Conservation (phyloP, 345 rosid genomes). For the Gossypium anomalum region DNA sequence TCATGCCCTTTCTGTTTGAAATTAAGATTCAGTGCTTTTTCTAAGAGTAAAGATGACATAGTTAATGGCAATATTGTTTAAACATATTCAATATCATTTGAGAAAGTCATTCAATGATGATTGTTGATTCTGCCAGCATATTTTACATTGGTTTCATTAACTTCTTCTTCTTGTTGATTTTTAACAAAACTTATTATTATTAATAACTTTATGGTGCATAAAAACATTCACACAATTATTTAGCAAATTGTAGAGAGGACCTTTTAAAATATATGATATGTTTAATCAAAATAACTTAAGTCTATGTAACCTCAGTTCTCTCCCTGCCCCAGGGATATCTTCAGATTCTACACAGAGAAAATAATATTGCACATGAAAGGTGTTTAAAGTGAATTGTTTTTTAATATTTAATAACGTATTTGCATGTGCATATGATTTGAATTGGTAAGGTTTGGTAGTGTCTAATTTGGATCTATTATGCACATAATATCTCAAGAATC, state of each 20-base stretch:
- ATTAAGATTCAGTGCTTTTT: background rate
- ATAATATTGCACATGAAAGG: background rate
- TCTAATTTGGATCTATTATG: background rate
- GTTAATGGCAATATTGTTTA: background rate
- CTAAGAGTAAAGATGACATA: background rate
- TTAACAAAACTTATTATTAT: no score
- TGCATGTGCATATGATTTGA: background rate
- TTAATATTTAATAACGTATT: background rate
- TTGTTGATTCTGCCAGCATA: background rate
- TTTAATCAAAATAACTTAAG: background rate
- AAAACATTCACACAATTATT: background rate
- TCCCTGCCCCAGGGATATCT: background rate
- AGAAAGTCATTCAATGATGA: background rate
- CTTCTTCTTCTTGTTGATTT: background rate
- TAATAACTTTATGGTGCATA: background rate
- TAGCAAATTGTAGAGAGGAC: background rate
- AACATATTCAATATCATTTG: slow-evolving; percentile 1
- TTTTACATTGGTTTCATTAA: background rate
- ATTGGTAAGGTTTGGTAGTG: background rate
- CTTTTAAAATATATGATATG: background rate
- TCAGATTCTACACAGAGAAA: background rate
- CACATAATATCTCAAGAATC: background rate
- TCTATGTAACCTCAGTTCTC: background rate
- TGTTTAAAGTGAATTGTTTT: background rate
- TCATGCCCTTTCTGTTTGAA: background rate